A percentile compares a stretch with the other conserved stretches of the same genome.
These are phyloP conservation scores for Clonostachys rhizophaga DNA, from an alignment of 2,329 filamentous ascomycete genomes.

Conservation along the genomic window DNA sequence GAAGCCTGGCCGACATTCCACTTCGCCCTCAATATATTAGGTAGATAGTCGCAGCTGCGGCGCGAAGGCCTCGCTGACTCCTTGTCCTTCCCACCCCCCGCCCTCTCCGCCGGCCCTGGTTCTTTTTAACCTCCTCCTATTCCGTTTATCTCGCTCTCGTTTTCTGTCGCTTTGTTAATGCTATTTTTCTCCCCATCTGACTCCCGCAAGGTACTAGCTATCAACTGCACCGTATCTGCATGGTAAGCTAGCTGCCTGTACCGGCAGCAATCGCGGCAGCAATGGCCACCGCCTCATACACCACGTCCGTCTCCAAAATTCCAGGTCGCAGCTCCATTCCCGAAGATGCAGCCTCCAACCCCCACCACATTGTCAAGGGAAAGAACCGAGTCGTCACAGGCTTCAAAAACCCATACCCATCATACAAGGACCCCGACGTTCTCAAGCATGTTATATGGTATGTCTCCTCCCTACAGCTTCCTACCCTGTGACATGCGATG, in stretches of 20 bases:
- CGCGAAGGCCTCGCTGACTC: background rate
- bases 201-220: background rate
- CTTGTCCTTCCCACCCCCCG: background rate
- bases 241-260: background rate
- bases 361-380: conserved; percentile 39
- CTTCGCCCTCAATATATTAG: too few species aligned
- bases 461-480: conserved; percentile 14
- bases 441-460: conserved; percentile 27
- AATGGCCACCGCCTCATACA: background rate
- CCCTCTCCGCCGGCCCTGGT: background rate
- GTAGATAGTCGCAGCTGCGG: too few species aligned
- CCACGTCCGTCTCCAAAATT: conserved; percentile 22
- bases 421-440: conserved; percentile 20
- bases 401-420: conserved; percentile 49
- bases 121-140: background rate
- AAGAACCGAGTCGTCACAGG: conserved; percentile 25
- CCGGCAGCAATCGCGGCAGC: too few species aligned
- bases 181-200: too few species aligned
- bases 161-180: background rate
- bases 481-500: conserved; percentile 24
- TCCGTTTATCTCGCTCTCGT: background rate
- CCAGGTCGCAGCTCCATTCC: conserved; percentile 25
- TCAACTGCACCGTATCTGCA: background rate
- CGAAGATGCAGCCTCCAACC: conserved; percentile 34
- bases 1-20: too few species aligned